These are phyloP conservation scores for Terana coerulea DNA, from an alignment of 768 basidiomycete species.

Conservation along the genomic window DNA sequence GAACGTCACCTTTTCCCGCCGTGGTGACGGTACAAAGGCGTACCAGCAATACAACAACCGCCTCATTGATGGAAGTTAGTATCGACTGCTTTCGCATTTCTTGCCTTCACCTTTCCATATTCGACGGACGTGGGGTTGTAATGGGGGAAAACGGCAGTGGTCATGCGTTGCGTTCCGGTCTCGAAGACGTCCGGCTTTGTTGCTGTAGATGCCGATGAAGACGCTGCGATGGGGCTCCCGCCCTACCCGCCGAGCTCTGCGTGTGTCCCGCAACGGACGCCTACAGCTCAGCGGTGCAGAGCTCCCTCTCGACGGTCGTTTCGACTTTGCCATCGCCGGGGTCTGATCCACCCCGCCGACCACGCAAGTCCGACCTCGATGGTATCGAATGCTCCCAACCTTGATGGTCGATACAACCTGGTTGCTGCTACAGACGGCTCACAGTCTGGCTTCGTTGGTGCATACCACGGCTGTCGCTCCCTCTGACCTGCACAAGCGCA, in stretches of 20 bases:
- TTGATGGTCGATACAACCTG: not conserved
- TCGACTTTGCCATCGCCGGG: not conserved
- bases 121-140: not conserved
- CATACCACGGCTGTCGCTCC: not conserved
- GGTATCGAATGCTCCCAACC: constrained; percentile 1
- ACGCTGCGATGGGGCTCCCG: not conserved
- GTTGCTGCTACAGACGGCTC: not conserved
- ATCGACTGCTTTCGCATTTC: constrained; percentile 45
- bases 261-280: not conserved
- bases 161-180: not conserved
- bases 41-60: constrained; percentile 95
- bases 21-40: constrained; percentile 89
- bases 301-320: not conserved
- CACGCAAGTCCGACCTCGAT: constrained; percentile 1
- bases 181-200: not conserved
- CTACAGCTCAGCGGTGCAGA: not conserved
- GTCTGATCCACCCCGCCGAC: constrained; percentile 10
- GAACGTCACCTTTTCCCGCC: constrained; percentile 77
- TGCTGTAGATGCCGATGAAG: constrained; percentile 8
- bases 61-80: constrained; percentile 99
- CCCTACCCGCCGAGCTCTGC: constrained; percentile 4
- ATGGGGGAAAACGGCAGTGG: not conserved
- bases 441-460: not conserved
- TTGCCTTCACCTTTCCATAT: constrained; percentile 11
- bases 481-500: not conserved